Base-by-base conservation (phyloP, 1,139 yeast genomes). In the Yamadazyma sp. region DNA sequence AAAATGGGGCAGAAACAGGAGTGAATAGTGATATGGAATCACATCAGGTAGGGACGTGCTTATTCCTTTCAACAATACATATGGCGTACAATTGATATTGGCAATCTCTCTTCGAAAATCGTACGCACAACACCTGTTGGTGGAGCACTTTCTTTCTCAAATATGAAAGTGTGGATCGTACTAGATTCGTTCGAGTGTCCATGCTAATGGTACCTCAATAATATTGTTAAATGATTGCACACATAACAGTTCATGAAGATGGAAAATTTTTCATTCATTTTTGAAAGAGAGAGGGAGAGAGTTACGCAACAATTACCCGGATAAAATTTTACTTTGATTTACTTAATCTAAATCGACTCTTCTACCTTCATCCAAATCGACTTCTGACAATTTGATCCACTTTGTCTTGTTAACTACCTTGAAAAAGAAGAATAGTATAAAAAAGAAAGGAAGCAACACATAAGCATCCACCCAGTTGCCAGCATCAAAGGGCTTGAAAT, bases 1-100 rank as follows among this genome's bases (percentile, higher is more conserved):
- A 76, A 70, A 50, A 56, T 70, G 83, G 71, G 85, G 86, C 87
- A 80, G 87, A 80, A 80, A 73, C 71, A 72, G 86, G 86, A 80
- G 86, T 23, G 21, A 18, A 18, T 18, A 18, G 5, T 18, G 8
- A 8, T 18, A 18, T 18, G 26, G 26, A 11, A 6, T 11, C 6
- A 10, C n/a, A 10, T 10, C 9, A 10, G 6, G n/a, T n/a, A 23
- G 6, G n/a, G 13, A 23, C 5, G 13, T 23, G 26, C 9, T n/a
- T 23, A 10, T 10, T 23, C 13, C 26, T 11, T 23, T 23, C 26
- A 23, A 23, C 26, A 10, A 23, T 23, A n/a, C n/a, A 23, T 23
- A 23, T n/a, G n/a, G 26, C 5, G 26, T n/a, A 11, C 13, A 23
- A 23, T 23, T 11, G n/a, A n/a, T 11, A 18, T 18, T 6, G 21